Evolutionary conservation across 2,329 filamentous ascomycete genomes (phyloP), one percentile per base, ranked within the genome.

Genomic region (Alternaria gansuensis): DNA sequence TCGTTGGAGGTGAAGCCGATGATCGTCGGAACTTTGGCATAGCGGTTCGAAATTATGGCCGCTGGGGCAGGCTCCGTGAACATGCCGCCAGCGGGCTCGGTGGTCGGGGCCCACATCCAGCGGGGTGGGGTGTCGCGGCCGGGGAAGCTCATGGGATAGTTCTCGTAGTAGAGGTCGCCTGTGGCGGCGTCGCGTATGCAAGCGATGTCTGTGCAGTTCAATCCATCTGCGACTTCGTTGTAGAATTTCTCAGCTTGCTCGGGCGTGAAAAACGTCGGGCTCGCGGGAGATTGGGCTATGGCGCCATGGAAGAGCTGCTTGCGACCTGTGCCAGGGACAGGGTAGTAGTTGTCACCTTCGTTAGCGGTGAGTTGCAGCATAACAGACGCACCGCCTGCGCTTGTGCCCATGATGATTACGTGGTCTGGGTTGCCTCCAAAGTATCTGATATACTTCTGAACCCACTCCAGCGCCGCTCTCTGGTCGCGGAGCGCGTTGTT

Each of bases 401-500:
- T 74, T 5, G 72, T 74, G 1, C 80, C 80, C 45, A 81, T 80
- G 5, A 81, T 74, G n/a, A 82, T 79, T 3, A 82, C 77, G 51
- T 79, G 80, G 34, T 81, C 72, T 3, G 80, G 79, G 59, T 82
- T 76, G 24, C 80, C 80, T 2, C 80, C 80, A 54, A 82, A 82
- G 33, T 78, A 80, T 58, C 64, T 67, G 57, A 80, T 79, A 58
- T 80, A 79, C 45, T 77, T 76, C 59, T 75, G 76, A 7, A 80
- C 65, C 78, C 78, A 80, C 24, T 78, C 72, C n/a, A 80, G 65
- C 13, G 77, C 72, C 17, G 75, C 76, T 28, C 78, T 70, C 58
- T 78, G 75, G 41, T 80, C 78, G 21, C 77, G 68, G 26, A 80
- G 71, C 50, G 70, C 73, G 5, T 65, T 72, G 54, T 75, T 75